phyloP scores from a whole-genome alignment of 2,329 filamentous ascomycete species.

The Curvularia lunata region DNA sequence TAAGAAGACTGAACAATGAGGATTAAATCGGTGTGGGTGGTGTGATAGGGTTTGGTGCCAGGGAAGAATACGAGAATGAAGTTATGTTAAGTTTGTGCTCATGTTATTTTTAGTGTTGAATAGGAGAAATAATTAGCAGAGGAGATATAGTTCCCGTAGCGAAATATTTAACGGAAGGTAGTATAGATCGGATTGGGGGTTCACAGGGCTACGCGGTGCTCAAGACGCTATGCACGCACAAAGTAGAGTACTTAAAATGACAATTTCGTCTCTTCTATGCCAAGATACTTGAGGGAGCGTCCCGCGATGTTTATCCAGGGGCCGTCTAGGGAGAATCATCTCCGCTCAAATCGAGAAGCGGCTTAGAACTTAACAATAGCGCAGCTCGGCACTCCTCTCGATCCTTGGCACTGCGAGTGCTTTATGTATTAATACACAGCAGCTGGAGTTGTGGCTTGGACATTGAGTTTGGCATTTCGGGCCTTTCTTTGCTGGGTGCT shows the following conservation, averaged over 20 bases:
- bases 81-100: background rate
- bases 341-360: background rate
- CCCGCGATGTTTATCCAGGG: background rate
- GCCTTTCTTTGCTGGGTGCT: background rate
- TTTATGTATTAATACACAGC: background rate
- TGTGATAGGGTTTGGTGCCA: background rate
- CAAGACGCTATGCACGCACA: background rate
- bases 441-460: background rate
- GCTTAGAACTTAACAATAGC: background rate
- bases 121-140: too few species aligned
- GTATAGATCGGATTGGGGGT: background rate
- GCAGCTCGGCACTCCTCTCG: background rate
- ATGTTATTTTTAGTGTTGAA: background rate
- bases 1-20: too few species aligned
- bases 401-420: background rate
- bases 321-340: background rate
- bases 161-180: background rate
- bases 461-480: background rate
- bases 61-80: too few species aligned
- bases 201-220: background rate
- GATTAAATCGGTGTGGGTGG: background rate
- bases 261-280: background rate
- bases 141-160: too few species aligned
- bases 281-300: background rate
- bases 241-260: background rate